Conservation (phyloP, 78 protist species). For the Reticulomyxa filosa region DNA sequence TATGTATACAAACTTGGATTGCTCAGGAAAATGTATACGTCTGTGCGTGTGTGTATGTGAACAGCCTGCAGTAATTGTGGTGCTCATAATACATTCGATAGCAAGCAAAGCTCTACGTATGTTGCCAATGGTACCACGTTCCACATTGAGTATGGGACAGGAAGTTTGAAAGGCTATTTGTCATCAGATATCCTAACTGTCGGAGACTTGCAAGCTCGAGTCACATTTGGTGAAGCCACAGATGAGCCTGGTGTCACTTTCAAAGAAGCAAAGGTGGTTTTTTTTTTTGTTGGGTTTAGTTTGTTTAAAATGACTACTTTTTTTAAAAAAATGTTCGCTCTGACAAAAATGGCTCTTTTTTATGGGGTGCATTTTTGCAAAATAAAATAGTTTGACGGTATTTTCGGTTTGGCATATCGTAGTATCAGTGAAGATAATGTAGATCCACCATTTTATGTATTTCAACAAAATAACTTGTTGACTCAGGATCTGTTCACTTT, state of each 20-base stretch:
- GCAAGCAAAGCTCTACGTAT: constrained; percentile 40
- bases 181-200: constrained; percentile 43
- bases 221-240: constrained; percentile 59
- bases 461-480: too few species aligned
- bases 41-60: too few species aligned
- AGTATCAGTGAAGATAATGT: constrained; percentile 60
- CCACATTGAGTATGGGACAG: not conserved
- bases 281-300: not conserved
- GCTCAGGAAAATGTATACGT: too few species aligned
- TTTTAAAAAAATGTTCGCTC: not conserved
- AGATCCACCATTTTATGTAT: constrained; percentile 56
- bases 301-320: not conserved
- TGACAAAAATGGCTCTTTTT: not conserved
- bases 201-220: constrained; percentile 39
- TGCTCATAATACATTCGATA: constrained; percentile 38
- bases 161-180: constrained; percentile 23
- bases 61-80: too few species aligned
- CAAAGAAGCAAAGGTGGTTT: not conserved
- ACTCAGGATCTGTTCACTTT: constrained; percentile 47
- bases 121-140: constrained; percentile 36
- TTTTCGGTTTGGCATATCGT: constrained; percentile 68
- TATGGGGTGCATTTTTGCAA: constrained; percentile 2
- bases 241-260: not conserved
- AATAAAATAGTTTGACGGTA: constrained; percentile 27
- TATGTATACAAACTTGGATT: too few species aligned